Evolutionary conservation across 164 flowering plant genomes (phyloP).

Genomic region (Tetracentron sinense): DNA sequence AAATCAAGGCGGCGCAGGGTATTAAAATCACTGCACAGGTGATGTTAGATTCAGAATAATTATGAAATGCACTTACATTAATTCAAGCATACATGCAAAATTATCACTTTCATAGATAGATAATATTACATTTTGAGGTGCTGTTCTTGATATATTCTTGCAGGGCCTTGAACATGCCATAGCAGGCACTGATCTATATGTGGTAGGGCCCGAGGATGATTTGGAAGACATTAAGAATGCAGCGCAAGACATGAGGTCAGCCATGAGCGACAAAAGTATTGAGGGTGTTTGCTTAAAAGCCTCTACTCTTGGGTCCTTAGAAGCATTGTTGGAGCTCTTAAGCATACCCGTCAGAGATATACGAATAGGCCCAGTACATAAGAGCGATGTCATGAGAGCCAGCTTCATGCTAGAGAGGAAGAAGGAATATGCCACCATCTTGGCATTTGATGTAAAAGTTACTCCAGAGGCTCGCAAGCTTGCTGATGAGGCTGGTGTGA

Average conservation of each 20-base stretch:
- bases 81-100: not conserved
- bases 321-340: constrained; percentile 89
- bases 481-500: constrained; percentile 89
- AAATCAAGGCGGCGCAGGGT: constrained; percentile 97
- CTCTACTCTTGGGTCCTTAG: constrained; percentile 95
- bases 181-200: constrained; percentile 88
- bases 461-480: constrained; percentile 94
- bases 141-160: not conserved
- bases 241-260: constrained; percentile 87
- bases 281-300: constrained; percentile 98
- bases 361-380: constrained; percentile 95
- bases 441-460: constrained; percentile 98
- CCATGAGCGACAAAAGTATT: constrained; percentile 86
- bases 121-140: not conserved
- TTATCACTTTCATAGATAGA: not conserved
- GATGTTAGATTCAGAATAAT: not conserved
- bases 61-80: no score
- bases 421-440: constrained; percentile 84
- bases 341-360: constrained; percentile 92
- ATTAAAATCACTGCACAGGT: constrained; percentile 97
- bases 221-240: constrained; percentile 66
- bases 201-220: constrained; percentile 83
- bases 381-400: constrained; percentile 95
- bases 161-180: constrained; percentile 98
- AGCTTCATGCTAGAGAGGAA: constrained; percentile 98